These are phyloP conservation scores for Fonsecaea pedrosoi DNA, from an alignment of 2,329 filamentous ascomycete genomes.

Conservation along the genomic window DNA sequence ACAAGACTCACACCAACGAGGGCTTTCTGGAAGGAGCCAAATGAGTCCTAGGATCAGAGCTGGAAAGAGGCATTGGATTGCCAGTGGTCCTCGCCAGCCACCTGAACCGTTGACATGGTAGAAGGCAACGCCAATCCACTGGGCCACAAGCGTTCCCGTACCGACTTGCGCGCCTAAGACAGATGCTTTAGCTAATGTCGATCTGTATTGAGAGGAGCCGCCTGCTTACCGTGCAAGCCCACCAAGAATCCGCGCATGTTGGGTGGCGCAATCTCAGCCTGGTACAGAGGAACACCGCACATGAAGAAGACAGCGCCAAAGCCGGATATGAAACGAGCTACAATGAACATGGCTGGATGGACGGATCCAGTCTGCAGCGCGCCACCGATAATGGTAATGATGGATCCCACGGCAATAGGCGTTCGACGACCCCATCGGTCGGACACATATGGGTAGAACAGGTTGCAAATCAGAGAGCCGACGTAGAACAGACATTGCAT, in stretches of 20 bases:
- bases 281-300: background rate
- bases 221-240: background rate
- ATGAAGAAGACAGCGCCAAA: background rate
- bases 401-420: background rate
- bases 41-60: background rate
- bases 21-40: background rate
- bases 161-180: background rate
- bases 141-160: background rate
- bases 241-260: background rate
- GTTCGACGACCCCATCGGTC: background rate
- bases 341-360: background rate
- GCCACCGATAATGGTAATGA: background rate
- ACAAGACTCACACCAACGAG: background rate
- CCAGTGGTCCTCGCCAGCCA: background rate
- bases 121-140: background rate
- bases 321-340: background rate
- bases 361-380: background rate
- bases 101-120: background rate
- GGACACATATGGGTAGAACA: background rate
- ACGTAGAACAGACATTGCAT: background rate
- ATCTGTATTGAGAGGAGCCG: no score
- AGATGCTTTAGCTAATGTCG: no score
- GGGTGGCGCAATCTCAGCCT: background rate
- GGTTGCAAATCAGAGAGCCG: no score
- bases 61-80: background rate